Base-by-base conservation (phyloP, 2,329 filamentous ascomycete genomes). In the Xylariaceae sp. region DNA sequence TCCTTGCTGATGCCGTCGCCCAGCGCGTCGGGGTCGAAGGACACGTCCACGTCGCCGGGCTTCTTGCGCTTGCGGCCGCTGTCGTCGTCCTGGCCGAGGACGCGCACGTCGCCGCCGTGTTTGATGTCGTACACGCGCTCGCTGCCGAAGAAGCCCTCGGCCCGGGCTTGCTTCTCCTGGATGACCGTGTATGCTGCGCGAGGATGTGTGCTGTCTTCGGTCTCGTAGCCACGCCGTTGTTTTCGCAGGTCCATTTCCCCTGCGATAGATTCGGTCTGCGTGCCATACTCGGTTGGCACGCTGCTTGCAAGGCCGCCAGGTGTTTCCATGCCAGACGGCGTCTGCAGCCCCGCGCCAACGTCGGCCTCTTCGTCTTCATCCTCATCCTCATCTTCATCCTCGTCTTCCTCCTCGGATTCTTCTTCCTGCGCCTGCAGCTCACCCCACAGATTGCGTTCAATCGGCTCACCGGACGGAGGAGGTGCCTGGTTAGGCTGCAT, bases 161-260 rank as follows among this genome's bases (percentile, higher is more conserved):
- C 78, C 32, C 82, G 78, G 15, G 89, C 81, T 54, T 90, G 81
- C 37, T 84, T 83, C 63, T 98, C 90, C 9, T 87, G 87, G 15
- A 98, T 74, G 30, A 98, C 80, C 14, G 87, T 88, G 59, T 92
- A 94, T 12, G 92, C 88, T 15, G 81, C 80, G 43, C 85, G 80
- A 6, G 84, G 84, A 23, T 76, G 71, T 1, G 77, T 77, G 40
- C 65, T 68, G 37, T 94, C 87, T 56, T 95, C 89, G 0, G 89
- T 94, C 51, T 95, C 88, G 38, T 79, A 89, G 33, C 88, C 90
- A 38, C 83, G 76, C 38, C 83, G 77, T 49, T 81, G 74, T 62
- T 96, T 98, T 39, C 92, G 81, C 31, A 98, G 74, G 55, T 94
- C 88, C 58, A 98, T 87, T 52, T 94, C 88, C 36, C 86, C 86